Evolutionary conservation across 2,329 filamentous ascomycete genomes (phyloP).

Genomic region (Catunica adiposa): DNA sequence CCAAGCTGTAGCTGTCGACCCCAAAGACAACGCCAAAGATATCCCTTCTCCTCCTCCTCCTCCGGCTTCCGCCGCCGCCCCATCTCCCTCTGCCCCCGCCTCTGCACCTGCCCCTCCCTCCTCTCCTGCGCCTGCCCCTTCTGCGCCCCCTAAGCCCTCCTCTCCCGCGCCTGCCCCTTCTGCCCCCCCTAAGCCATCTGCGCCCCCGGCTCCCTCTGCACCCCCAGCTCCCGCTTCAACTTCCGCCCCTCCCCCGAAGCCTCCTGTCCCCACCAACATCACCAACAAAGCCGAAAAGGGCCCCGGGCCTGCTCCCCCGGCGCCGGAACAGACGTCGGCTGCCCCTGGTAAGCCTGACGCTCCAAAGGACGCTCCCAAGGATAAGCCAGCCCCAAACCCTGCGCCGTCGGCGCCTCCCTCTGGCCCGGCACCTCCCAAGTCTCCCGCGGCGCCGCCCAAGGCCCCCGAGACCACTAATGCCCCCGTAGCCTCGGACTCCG

Average conservation of each 20-base stretch:
- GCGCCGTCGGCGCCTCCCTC: background rate
- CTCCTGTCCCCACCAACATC: background rate
- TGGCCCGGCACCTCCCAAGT: background rate
- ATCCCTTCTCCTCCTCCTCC: no score
- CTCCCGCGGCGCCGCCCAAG: background rate
- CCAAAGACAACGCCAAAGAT: background rate
- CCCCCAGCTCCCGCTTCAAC: background rate
- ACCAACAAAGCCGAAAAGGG: conserved; percentile 6
- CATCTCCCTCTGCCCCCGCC: background rate
- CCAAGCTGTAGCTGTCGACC: background rate
- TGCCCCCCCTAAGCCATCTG: background rate
- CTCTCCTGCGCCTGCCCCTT: background rate
- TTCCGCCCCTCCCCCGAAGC: background rate
- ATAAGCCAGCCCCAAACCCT: background rate
- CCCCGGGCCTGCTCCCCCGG: no score
- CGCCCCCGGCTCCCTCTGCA: background rate
- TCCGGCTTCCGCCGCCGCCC: no score
- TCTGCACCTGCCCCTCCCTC: background rate
- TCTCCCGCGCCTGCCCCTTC: background rate
- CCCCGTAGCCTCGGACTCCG: background rate
- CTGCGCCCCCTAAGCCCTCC: no score
- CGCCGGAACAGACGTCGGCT: background rate
- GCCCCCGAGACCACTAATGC: background rate
- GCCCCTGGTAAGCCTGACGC: background rate
- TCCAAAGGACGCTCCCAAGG: background rate